Base-by-base conservation (phyloP, 768 basidiomycete genomes). In the Albatrellus ellisii region DNA sequence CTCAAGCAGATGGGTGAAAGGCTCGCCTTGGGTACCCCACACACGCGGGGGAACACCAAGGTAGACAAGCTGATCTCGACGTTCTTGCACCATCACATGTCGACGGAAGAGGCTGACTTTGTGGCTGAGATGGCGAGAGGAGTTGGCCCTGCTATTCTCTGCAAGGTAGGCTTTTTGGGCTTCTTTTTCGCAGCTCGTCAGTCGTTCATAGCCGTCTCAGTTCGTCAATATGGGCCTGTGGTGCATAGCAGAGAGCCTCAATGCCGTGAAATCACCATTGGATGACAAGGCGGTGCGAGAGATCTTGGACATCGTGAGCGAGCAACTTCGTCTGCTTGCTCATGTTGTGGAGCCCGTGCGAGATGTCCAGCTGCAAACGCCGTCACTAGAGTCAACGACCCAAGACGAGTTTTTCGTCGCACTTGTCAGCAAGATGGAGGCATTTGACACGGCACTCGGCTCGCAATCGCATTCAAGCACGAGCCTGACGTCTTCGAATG, bases 61-160 rank as follows among this genome's bases (percentile, higher is more conserved):
- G 62, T 89, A 28, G 76, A 83, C 50, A 77, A 68, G 46, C 62
- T 88, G 37, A 76, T 76, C 0, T 64, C 70, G 4, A 72, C 73
- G 53, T 62, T 88, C 6, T 81, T 89, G 51, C 76, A 72, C 46
- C 75, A 81, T 45, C 76, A 75, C 7, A 77, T 85, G 59, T 75
- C 78, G 12, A 72, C 76, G 0, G 84, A 88, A 49, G 80, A 88
- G 57, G 84, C 83, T 0, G 81, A 78, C 47, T 83, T 86, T 50
- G 76, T 88, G 4, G 81, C 81, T n/a, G 80, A 85, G 54, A 81
- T 88, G 71, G 70, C 79, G 15, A 69, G 71, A 49, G 80, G 79
- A 22, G 77, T 79, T 7, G 77, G 79, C 35, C 68, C 63, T 33
- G 61, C 66, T 0, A 75, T 89, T 25, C 79, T 76, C 4, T 69